Conservation (phyloP, 2,329 filamentous ascomycete species). For the Phialophora expanda region DNA sequence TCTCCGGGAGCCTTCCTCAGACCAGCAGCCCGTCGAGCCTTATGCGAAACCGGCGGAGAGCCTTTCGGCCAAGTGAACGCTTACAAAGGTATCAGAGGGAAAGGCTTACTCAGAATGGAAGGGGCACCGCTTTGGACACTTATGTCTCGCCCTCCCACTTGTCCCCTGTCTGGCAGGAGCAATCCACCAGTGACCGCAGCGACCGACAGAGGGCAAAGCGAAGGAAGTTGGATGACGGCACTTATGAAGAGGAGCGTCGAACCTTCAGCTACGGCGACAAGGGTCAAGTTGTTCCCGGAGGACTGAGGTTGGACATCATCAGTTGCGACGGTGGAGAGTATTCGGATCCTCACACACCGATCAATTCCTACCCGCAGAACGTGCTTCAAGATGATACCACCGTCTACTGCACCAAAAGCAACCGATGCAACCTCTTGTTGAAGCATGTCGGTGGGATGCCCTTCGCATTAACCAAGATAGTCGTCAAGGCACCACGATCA, state of each 20-base stretch:
- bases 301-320: conserved; percentile 82
- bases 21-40: conserved; percentile 27
- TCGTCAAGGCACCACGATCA: conserved; percentile 81
- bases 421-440: conserved; percentile 83
- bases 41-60: conserved; percentile 38
- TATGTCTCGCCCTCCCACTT: conserved; percentile 17
- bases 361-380: conserved; percentile 73
- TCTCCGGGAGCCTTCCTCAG: conserved; percentile 23
- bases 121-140: conserved; percentile 29
- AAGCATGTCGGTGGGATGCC: conserved; percentile 78
- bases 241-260: conserved; percentile 51
- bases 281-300: conserved; percentile 83
- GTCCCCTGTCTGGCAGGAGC: conserved; percentile 20
- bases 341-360: conserved; percentile 61
- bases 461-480: conserved; percentile 82
- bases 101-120: conserved; percentile 30
- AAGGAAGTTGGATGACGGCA: conserved; percentile 71
- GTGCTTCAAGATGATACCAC: conserved; percentile 80
- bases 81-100: conserved; percentile 36
- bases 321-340: conserved; percentile 83
- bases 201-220: conserved; percentile 65
- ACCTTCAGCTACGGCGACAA: conserved; percentile 81
- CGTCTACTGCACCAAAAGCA: conserved; percentile 89
- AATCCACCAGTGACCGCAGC: conserved; percentile 33
- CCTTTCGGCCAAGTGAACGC: conserved; percentile 41